Percentiles rank a stretch among this genome's conserved stretches.
Evolutionary conservation across 2,329 filamentous ascomycete genomes (phyloP).

Genomic region (Aspergillus ochraceus): DNA sequence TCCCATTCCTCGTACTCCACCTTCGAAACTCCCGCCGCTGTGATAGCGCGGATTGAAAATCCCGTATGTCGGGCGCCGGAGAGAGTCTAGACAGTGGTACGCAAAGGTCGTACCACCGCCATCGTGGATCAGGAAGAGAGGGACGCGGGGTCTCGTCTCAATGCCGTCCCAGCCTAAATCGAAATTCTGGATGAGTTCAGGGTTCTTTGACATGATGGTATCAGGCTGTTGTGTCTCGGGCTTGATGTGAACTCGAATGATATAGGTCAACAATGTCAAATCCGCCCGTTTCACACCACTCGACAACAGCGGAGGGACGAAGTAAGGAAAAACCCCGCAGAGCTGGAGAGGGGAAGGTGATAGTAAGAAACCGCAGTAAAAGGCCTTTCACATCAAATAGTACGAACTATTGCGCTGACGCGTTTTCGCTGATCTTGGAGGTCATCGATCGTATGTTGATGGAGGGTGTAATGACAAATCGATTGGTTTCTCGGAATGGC

Average conservation of each 20-base stretch:
- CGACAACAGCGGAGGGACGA: background rate
- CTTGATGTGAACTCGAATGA: background rate
- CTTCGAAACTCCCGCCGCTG: background rate
- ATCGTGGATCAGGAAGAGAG: background rate
- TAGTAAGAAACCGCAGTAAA: background rate
- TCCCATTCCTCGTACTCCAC: background rate
- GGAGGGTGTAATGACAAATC: too few species aligned
- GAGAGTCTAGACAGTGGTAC: background rate
- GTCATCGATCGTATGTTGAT: too few species aligned
- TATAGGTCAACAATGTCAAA: background rate
- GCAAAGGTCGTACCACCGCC: background rate
- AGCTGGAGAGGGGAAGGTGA: background rate
- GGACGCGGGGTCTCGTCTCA: background rate
- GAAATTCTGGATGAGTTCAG: background rate
- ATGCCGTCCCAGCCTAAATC: background rate
- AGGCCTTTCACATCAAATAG: too few species aligned
- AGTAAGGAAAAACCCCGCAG: background rate
- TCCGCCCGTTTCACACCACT: background rate
- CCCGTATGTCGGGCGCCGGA: background rate
- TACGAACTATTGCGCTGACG: too few species aligned
- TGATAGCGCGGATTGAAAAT: background rate
- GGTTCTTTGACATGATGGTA: background rate
- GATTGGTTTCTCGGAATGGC: too few species aligned
- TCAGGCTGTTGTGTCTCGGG: too few species aligned
- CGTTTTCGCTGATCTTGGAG: too few species aligned